A percentile compares a stretch with the other conserved stretches of the same genome.
These are phyloP conservation scores for Gastroboletus turbinatus DNA, from an alignment of 1,284 basidiomycete genomes.

Conservation along the genomic window DNA sequence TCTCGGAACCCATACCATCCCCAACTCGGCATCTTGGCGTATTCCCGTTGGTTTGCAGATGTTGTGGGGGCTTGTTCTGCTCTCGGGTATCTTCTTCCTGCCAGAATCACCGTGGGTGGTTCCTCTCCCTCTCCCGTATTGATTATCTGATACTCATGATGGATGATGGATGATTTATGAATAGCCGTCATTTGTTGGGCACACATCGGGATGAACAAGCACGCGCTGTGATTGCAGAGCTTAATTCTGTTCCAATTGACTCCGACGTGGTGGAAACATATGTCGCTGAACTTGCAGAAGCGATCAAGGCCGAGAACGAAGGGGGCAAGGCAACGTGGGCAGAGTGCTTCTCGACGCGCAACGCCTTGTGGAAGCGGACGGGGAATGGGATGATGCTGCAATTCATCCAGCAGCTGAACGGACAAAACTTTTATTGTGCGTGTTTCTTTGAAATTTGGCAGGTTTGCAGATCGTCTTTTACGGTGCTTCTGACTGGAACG, in stretches of 20 bases:
- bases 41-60: conserved; percentile 70
- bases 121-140: background rate
- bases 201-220: conserved; percentile 52
- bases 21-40: conserved; percentile 67
- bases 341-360: conserved; percentile 73
- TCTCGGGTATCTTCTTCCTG: conserved; percentile 72
- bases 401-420: conserved; percentile 78
- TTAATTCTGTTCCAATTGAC: conserved; percentile 64
- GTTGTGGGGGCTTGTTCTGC: conserved; percentile 62
- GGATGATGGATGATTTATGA: conserved; percentile 20
- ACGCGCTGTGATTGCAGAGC: conserved; percentile 56
- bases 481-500: background rate
- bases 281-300: conserved; percentile 70
- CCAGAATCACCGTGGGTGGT: conserved; percentile 71
- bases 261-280: conserved; percentile 62
- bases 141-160: background rate
- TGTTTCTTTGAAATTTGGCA: background rate
- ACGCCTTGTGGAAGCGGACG: conserved; percentile 70
- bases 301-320: conserved; percentile 67
- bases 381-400: conserved; percentile 79
- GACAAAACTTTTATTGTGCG: conserved; percentile 73
- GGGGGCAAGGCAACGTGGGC: conserved; percentile 78
- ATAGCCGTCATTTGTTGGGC: conserved; percentile 57
- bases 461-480: background rate
- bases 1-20: conserved; percentile 46